Evolutionary conservation across 2,329 filamentous ascomycete species (phyloP), one percentile per base, ranked within the genome.

Genomic region (Lecanicillium sp.): DNA sequence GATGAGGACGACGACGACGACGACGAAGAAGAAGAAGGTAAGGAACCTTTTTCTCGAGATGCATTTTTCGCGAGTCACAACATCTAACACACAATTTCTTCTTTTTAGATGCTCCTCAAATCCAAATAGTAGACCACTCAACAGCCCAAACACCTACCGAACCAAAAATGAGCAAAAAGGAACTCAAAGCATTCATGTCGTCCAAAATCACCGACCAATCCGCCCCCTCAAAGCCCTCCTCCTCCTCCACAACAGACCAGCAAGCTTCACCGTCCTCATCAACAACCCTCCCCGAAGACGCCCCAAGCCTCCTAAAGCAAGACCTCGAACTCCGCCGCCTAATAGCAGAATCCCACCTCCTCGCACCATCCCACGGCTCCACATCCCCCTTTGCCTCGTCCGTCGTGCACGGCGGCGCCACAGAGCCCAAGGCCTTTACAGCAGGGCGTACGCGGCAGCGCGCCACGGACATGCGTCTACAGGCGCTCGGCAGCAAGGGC

Each of bases 261-360:
- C 17, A 18, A 35, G 2, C 32, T 6, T 3, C 48, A 20, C n/a
- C 58, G 18, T 47, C 54, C 13, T 47, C 55, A 41, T 41, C 51
- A 48, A 41, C 58, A 51, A 25, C 61, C 57, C 46, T 62, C 37
- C 59, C 71, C 43, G 76, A 83, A 53, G 75, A 82, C 53, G 72
- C 73, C 37, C 70, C 70, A 46, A 73, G 73, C 9, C 83, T 94
- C 45, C 72, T 96, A 14, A 88, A 89, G 57, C 89, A 95, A 59
- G 92, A 96, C 59, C 78, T 95, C 38, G 89, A 86, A 29, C 78
- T 98, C 12, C 90, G 95, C 59, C 82, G 88, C 33, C 78, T 98
- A 29, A 78, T 98, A 42, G 75, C 82, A 49, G 92, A 98, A 69
- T 95, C 89, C 0, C 88, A 95, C 62, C 80, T 96, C 44, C 78